phyloP scores from a whole-genome alignment of 208 protist species.

The Leishmania aethiopica region DNA sequence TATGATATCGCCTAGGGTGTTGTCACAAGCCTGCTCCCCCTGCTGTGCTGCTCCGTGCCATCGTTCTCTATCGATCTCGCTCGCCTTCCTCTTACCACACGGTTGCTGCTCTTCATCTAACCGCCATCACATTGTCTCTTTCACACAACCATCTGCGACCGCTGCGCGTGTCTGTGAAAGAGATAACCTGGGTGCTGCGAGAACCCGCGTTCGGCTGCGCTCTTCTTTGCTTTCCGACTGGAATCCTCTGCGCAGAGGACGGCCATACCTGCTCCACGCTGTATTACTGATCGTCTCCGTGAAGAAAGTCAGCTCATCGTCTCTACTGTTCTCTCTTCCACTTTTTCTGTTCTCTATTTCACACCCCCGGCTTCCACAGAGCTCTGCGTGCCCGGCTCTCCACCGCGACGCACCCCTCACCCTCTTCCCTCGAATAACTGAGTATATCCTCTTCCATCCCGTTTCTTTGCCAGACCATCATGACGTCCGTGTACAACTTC shows the following conservation, averaged over 20 bases:
- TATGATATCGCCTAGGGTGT: not conserved
- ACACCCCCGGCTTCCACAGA: not conserved
- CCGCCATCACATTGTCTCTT: not conserved
- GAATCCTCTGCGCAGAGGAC: not conserved
- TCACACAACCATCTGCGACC: not conserved
- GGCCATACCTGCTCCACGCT: not conserved
- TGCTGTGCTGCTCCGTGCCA: not conserved
- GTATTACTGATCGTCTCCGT: not conserved
- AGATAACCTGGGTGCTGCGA: not conserved
- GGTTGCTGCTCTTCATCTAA: not conserved
- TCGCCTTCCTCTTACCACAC: not conserved
- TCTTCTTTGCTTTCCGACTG: not conserved
- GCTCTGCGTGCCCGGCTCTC: not conserved
- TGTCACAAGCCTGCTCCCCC: not conserved
- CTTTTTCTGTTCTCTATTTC: not conserved
- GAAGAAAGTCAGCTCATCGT: not conserved
- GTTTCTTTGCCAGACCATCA: slow-evolving; percentile 19
- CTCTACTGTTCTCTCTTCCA: not conserved
- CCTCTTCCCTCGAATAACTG: not conserved
- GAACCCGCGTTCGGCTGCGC: not conserved
- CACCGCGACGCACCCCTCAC: not conserved
- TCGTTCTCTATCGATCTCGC: not conserved
- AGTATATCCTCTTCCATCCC: not conserved
- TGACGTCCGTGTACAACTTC: slow-evolving; percentile 97
- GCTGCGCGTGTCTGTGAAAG: not conserved